phyloP scores from a whole-genome alignment of 768 basidiomycete genomes.

The Termitomyces sp. region DNA sequence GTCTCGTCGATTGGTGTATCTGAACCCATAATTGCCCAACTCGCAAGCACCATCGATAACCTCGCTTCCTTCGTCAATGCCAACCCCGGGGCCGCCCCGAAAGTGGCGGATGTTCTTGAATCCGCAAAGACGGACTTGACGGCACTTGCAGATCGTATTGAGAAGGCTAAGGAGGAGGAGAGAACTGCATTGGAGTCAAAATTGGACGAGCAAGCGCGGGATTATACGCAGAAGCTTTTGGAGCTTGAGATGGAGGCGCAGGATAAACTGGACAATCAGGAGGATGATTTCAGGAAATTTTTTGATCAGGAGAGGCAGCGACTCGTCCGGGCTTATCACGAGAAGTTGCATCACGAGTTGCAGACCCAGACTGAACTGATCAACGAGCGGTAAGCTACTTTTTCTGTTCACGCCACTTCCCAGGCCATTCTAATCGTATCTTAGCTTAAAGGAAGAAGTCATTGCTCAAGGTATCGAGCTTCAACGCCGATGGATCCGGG shows the following conservation, averaged over 20 bases:
- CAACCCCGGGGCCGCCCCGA: slow-evolving; percentile 63
- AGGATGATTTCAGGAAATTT: slow-evolving; percentile 80
- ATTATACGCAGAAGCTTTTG: slow-evolving; percentile 78
- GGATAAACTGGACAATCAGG: slow-evolving; percentile 81
- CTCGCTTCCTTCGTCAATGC: slow-evolving; percentile 81
- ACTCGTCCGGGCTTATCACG: slow-evolving; percentile 76
- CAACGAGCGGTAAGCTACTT: slow-evolving; percentile 75
- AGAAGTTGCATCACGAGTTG: slow-evolving; percentile 84
- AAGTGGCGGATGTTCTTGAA: slow-evolving; percentile 75
- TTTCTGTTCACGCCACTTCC: not conserved
- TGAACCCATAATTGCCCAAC: slow-evolving; percentile 91
- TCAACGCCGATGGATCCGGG: slow-evolving; percentile 94
- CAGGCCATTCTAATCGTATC: slow-evolving; percentile 4
- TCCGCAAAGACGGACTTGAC: slow-evolving; percentile 81
- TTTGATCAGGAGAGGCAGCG: slow-evolving; percentile 76
- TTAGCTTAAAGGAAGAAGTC: slow-evolving; percentile 89
- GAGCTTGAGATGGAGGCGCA: slow-evolving; percentile 84
- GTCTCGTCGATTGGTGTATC: slow-evolving; percentile 69
- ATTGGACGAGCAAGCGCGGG: slow-evolving; percentile 80
- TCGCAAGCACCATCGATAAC: slow-evolving; percentile 90
- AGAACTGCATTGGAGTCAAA: slow-evolving; percentile 56
- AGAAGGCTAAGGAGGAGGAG: slow-evolving; percentile 79
- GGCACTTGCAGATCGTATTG: slow-evolving; percentile 72
- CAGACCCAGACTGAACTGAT: slow-evolving; percentile 88
- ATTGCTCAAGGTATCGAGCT: slow-evolving; percentile 97